phyloP scores from a whole-genome alignment of 1,284 basidiomycete species.

The Trichosporon sp. region DNA sequence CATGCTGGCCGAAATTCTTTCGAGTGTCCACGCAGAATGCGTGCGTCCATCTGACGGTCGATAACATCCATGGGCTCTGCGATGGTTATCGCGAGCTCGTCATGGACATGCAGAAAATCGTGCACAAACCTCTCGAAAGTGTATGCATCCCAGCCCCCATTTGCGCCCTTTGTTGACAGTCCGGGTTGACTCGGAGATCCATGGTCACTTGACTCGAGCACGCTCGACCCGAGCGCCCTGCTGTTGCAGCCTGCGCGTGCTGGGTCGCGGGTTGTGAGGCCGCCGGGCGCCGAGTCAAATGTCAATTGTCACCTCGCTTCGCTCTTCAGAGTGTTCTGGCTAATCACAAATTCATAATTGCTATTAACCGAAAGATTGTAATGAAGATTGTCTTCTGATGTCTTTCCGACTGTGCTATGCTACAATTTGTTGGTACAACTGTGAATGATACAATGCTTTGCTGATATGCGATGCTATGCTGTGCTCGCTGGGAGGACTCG shows the following conservation, averaged over 20 bases:
- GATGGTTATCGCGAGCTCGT: no score
- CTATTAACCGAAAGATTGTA: neutral
- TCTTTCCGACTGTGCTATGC: neutral
- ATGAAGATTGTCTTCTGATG: neutral
- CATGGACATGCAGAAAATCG: neutral
- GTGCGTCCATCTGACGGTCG: no score
- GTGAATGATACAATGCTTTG: neutral
- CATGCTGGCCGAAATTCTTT: no score
- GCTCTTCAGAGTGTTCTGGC: no score
- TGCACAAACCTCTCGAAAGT: neutral
- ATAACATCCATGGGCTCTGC: no score
- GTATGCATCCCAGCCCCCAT: neutral
- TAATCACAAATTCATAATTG: slow-evolving; percentile 1
- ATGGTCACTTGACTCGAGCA: neutral
- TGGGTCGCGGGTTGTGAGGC: no score
- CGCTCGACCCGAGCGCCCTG: neutral
- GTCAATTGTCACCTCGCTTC: no score
- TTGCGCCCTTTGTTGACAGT: neutral
- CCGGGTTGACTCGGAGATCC: neutral
- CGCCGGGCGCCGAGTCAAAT: neutral
- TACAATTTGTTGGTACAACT: neutral
- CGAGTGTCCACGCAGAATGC: no score
- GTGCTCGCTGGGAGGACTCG: neutral
- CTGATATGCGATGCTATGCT: no score
- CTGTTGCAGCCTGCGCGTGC: no score